These are phyloP conservation scores for Paramecium tetraurelia DNA, from an alignment of 73 alveolate genomes.

Conservation along the genomic window DNA sequence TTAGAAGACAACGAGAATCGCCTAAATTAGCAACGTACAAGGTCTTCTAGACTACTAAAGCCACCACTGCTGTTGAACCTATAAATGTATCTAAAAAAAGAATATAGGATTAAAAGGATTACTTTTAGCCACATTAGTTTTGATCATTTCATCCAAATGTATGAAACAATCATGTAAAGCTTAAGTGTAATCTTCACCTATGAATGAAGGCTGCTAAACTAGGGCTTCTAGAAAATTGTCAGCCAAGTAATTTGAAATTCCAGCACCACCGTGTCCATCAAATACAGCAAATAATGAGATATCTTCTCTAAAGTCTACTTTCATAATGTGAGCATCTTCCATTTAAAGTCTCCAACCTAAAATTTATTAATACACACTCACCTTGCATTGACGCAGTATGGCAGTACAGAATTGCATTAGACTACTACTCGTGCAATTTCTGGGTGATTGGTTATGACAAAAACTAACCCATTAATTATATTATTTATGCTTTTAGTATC, in stretches of 20 bases:
- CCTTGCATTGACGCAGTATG: neutral
- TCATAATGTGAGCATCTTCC: constrained; percentile 34
- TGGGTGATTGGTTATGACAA: neutral
- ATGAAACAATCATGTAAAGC: neutral
- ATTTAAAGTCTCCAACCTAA: constrained; percentile 15
- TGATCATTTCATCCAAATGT: neutral
- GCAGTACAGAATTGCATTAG: neutral
- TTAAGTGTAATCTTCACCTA: neutral
- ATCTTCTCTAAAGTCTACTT: neutral
- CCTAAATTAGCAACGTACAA: constrained; percentile 62
- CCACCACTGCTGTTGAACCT: constrained; percentile 62
- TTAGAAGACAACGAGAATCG: constrained; percentile 57
- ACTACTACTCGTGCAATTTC: neutral
- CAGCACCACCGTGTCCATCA: constrained; percentile 58
- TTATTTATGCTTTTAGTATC: neutral
- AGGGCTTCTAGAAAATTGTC: neutral
- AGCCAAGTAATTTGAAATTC: neutral
- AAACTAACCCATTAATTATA: neutral
- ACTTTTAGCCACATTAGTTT: neutral
- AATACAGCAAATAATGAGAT: constrained; percentile 31
- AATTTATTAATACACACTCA: neutral
- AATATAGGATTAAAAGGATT: neutral
- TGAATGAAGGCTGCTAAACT: neutral
- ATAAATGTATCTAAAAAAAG: neutral
- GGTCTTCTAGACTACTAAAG: constrained; percentile 46